Conservation (phyloP, 768 basidiomycete species). For the Pholiota conissans region DNA sequence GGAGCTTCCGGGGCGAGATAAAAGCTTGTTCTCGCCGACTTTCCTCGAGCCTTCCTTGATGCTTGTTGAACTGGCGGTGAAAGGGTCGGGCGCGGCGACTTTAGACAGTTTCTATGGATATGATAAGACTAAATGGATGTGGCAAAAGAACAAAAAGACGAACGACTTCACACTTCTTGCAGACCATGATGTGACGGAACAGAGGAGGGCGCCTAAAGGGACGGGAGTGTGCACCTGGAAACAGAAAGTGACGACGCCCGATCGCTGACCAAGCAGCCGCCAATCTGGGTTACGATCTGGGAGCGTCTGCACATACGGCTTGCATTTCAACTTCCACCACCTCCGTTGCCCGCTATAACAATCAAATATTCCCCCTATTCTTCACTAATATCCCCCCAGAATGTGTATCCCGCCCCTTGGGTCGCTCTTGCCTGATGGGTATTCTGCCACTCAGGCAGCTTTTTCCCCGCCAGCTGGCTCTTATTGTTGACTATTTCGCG, state of each 20-base stretch:
- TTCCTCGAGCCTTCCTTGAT: slow-evolving; percentile 82
- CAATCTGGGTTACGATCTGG: slow-evolving; percentile 21
- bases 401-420: slow-evolving; percentile 31
- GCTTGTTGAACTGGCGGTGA: slow-evolving; percentile 66
- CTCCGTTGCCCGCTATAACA: slow-evolving; percentile 37
- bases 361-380: slow-evolving; percentile 35
- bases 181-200: slow-evolving; percentile 60
- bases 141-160: slow-evolving; percentile 27
- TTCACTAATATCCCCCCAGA: slow-evolving; percentile 24
- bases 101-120: slow-evolving; percentile 82
- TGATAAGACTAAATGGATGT: slow-evolving; percentile 15
- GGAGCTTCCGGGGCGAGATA: slow-evolving; percentile 66
- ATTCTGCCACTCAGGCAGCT: slow-evolving; percentile 35
- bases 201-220: slow-evolving; percentile 25
- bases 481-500: slow-evolving; percentile 48
- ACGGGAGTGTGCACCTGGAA: slow-evolving; percentile 13
- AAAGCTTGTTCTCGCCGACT: slow-evolving; percentile 84
- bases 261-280: slow-evolving; percentile 36
- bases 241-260: slow-evolving; percentile 17
- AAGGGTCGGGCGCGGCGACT: slow-evolving; percentile 88
- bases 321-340: slow-evolving; percentile 17
- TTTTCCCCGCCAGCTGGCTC: slow-evolving; percentile 42
- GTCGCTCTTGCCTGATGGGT: slow-evolving; percentile 36
- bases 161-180: slow-evolving; percentile 83
- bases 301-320: slow-evolving; percentile 15